These are phyloP conservation scores for Myxozyma monticola DNA, from an alignment of 805 yeast genomes.

Conservation along the genomic window DNA sequence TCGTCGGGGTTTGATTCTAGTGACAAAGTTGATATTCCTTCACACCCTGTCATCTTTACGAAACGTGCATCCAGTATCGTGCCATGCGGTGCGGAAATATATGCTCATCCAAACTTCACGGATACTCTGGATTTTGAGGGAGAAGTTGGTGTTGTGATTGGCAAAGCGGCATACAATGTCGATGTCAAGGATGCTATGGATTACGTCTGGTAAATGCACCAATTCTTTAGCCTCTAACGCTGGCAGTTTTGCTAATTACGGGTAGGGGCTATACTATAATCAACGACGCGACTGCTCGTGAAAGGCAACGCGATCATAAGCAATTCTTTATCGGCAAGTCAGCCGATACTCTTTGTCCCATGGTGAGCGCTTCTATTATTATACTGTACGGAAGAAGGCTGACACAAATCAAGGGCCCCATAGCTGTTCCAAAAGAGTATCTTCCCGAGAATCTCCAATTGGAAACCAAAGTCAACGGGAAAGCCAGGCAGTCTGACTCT, in stretches of 20 bases:
- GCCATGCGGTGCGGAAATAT: conserved; percentile 15
- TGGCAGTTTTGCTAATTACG: background rate
- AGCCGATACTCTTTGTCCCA: conserved; percentile 20
- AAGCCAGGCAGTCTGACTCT: conserved; percentile 46
- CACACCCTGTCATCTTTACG: conserved; percentile 22
- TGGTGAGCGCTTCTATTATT: conserved; percentile 2
- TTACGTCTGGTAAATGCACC: conserved; percentile 40
- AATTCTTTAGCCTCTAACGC: background rate
- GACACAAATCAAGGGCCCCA: conserved; percentile 14
- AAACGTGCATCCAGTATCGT: conserved; percentile 18
- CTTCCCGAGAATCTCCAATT: conserved; percentile 42
- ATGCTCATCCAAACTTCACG: conserved; percentile 16
- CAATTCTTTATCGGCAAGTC: conserved; percentile 25
- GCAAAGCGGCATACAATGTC: conserved; percentile 48
- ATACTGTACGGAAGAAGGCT: background rate
- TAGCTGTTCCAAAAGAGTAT: conserved; percentile 21
- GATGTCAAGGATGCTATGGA: conserved; percentile 45
- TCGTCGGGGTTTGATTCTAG: conserved; percentile 25
- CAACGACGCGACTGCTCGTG: conserved; percentile 56
- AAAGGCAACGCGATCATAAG: conserved; percentile 30
- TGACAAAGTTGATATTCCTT: conserved; percentile 22
- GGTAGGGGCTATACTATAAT: conserved; percentile 50
- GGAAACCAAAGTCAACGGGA: conserved; percentile 49
- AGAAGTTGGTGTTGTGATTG: conserved; percentile 56
- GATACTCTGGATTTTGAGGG: conserved; percentile 51